Base-by-base conservation (phyloP, 2,329 filamentous ascomycete species). In the Mycosphaerella sp. region DNA sequence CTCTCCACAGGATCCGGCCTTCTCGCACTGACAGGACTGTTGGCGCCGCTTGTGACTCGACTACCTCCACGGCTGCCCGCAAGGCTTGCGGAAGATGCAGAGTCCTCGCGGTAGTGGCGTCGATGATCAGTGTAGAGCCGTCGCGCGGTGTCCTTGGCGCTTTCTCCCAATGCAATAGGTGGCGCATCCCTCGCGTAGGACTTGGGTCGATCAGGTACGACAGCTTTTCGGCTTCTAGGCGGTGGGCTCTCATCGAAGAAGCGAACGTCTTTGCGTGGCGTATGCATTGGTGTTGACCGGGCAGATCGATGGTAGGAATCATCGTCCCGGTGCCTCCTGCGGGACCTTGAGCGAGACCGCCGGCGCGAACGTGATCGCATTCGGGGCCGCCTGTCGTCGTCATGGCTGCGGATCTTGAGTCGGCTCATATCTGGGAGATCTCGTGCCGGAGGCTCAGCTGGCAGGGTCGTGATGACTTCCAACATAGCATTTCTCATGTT, bases 111-210 rank as follows among this genome's bases (percentile, higher is more conserved):
- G 8, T 51, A 40, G 31, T 44, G 48, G 4, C 47, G 47, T 32
- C 49, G 21, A 14, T 51, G 49, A 14, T 55, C 48, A 8, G 31
- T 46, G 34, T 54, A 61, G 3, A 61, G 51, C 32, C 59, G 26
- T 11, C 57, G 45, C 6, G 57, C 50, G n/a, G 59, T 61, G n/a
- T 59, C 59, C 45, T 54, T 56, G 9, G 59, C 59, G 23, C 41
- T 53, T 44, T 61, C 59, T 4, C 47, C 57, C 38, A 61, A 56
- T 29, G 59, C 55, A 12, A 50, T 53, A 9, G 57, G 57, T n/a
- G 59, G 59, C 26, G 59, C 54, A 36, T 59, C 57, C 36, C 46
- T 44, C 34, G 40, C 53, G 53, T 59, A 59, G 21, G 59, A 48
- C 46, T 58, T 61, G 17, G 57, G 59, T 36, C 59, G 57, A 4